These are phyloP conservation scores for Selenicereus undatus DNA, from an alignment of 148 eudicot genomes.

Conservation along the genomic window DNA sequence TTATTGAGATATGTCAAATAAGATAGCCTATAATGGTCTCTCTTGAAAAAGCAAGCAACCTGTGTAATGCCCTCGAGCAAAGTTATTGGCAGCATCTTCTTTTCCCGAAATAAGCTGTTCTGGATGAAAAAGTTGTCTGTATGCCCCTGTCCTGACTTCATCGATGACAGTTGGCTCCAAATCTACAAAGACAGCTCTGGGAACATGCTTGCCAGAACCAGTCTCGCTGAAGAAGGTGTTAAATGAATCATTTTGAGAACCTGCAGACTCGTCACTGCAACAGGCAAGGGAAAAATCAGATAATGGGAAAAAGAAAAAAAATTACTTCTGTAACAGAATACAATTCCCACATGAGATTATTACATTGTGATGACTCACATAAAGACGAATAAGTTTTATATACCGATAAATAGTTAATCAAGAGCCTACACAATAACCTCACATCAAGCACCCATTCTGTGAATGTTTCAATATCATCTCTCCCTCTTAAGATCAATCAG, in stretches of 20 bases:
- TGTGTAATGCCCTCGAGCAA: slow-evolving; percentile 40
- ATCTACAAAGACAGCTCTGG: slow-evolving; percentile 39
- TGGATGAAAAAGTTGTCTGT: slow-evolving; percentile 34
- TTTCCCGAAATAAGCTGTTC: slow-evolving; percentile 35
- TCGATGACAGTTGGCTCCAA: slow-evolving; percentile 41
- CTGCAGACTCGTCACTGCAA: slow-evolving; percentile 27
- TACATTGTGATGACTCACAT: not conserved
- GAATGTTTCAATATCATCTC: not conserved
- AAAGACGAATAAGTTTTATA: not conserved
- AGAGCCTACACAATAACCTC: not conserved
- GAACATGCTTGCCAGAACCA: slow-evolving; percentile 39
- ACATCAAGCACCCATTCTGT: not conserved
- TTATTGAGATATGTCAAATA: not conserved
- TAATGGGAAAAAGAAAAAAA: not conserved
- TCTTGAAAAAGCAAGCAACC: slow-evolving; percentile 14
- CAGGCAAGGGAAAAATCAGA: not conserved
- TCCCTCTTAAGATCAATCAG: not conserved
- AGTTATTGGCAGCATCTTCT: slow-evolving; percentile 43
- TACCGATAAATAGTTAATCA: not conserved
- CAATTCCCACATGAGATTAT: not conserved
- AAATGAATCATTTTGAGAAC: slow-evolving; percentile 33
- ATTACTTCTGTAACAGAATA: not conserved
- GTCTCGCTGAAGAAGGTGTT: slow-evolving; percentile 40
- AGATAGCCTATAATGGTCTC: not conserved
- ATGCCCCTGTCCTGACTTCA: slow-evolving; percentile 38